Base-by-base conservation (phyloP, 306 rosid species). In the Trichosanthes cucumerina region DNA sequence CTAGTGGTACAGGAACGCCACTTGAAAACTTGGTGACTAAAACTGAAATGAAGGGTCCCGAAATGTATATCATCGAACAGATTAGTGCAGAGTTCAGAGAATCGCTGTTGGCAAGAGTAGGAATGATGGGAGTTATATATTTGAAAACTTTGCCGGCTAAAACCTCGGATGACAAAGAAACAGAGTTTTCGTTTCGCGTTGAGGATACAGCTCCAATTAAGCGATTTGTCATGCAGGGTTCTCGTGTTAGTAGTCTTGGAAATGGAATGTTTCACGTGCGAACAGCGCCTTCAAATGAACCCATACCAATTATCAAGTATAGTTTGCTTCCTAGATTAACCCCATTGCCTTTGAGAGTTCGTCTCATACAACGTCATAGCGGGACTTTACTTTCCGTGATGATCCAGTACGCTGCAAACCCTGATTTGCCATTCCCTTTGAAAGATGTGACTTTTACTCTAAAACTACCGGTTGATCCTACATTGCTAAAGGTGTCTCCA, bases 21-120 rank as follows among this genome's bases (percentile, higher is more conserved):
- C 92, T 95, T 64, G 97, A 91, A 31, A 84, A 84, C 23, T 76
- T 84, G 83, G 88, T 92, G 60, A 90, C 52, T 44, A 87, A 87
- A 80, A 89, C 81, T 3, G 96, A 92, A 86, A 93, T 90, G 97
- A 95, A 83, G 84, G 97, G 91, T 58, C 97, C 97, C 9, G 99
- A 92, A 88, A 90, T 95, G 92, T 83, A 86, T 81, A 86, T 92
- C 78, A 79, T 79, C 4, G 99, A 95, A 78, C 91, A 88, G 80
- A 90, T 95, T 69, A 95, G 86, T 78, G 97, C 89, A 1, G 99
- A 95, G 86, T 95, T 95, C 15, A 89, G 99, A 84, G 97, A 91
- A 60, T 95, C 99, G 2, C 62, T 92, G 79, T 92, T 95, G 85
- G 97, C 96, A 4, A 88, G 97, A 76, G 93, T 89, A 10, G 97